A percentile compares a stretch with the other conserved stretches of the same genome.
These are phyloP conservation scores for Zymoseptoria ardabiliae DNA, from an alignment of 2,329 filamentous ascomycete species.

Conservation along the genomic window DNA sequence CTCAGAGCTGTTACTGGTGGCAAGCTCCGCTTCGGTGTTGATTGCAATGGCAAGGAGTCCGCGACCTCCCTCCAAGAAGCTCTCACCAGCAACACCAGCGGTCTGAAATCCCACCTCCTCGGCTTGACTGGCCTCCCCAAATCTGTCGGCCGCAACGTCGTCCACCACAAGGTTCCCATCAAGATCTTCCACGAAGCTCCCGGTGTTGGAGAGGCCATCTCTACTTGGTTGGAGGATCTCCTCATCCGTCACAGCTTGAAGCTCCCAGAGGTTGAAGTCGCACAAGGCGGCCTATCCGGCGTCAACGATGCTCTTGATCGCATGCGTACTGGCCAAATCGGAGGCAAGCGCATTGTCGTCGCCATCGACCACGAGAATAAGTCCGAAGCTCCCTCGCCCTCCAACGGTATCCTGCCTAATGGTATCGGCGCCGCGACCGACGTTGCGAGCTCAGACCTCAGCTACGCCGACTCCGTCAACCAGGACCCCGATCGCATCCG, in stretches of 20 bases:
- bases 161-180: slow-evolving; percentile 62
- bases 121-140: slow-evolving; percentile 64
- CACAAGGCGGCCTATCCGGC: slow-evolving; percentile 55
- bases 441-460: slow-evolving; percentile 18
- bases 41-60: slow-evolving; percentile 59
- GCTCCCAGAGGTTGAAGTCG: slow-evolving; percentile 59
- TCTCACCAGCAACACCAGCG: slow-evolving; percentile 32
- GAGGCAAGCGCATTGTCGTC: slow-evolving; percentile 63
- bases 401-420: slow-evolving; percentile 13
- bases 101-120: slow-evolving; percentile 49
- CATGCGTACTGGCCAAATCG: slow-evolving; percentile 58
- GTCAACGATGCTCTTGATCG: slow-evolving; percentile 63
- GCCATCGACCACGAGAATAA: slow-evolving; percentile 22
- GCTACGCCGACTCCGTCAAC: slow-evolving; percentile 35
- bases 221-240: slow-evolving; percentile 61
- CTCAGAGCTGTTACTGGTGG: slow-evolving; percentile 52
- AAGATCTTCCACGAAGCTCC: slow-evolving; percentile 67
- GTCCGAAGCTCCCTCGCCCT: slow-evolving; percentile 1
- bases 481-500: slow-evolving; percentile 38
- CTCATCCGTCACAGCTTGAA: slow-evolving; percentile 47
- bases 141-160: slow-evolving; percentile 38
- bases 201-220: slow-evolving; percentile 54
- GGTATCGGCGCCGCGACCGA: slow-evolving; percentile 10
- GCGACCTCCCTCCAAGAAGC: slow-evolving; percentile 52
- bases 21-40: slow-evolving; percentile 58